Percentiles rank a stretch among this genome's conserved stretches.
Evolutionary conservation across 306 rosid species (phyloP).

Genomic region (Pterocarpus santalinus): DNA sequence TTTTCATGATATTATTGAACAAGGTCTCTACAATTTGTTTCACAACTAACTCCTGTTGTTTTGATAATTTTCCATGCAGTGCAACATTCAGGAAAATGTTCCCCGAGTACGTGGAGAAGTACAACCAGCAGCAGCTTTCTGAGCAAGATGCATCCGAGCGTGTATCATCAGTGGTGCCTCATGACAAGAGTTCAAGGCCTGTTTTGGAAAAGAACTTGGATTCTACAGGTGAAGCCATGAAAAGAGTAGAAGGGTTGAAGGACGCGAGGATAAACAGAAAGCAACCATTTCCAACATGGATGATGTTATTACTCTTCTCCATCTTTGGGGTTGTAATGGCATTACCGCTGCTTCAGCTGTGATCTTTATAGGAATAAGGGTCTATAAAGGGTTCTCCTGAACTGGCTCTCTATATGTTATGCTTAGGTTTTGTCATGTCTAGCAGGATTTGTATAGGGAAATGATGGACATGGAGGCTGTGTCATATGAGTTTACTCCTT

Average conservation of each 20-base stretch:
- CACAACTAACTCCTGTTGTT: conserved; percentile 28
- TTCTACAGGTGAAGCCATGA: conserved; percentile 56
- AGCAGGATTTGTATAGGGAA: conserved; percentile 65
- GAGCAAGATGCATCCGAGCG: conserved; percentile 66
- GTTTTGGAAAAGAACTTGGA: conserved; percentile 54
- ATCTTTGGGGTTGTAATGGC: conserved; percentile 95
- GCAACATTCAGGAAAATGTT: conserved; percentile 87
- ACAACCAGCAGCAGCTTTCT: conserved; percentile 69
- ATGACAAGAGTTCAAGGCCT: conserved; percentile 55
- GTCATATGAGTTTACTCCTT: conserved; percentile 56
- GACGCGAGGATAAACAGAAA: conserved; percentile 58
- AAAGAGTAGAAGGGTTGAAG: conserved; percentile 56
- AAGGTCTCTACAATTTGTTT: conserved; percentile 30
- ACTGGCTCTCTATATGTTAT: conserved; percentile 54
- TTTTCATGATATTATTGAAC: conserved; percentile 18
- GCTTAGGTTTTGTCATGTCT: conserved; percentile 57
- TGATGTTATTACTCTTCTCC: conserved; percentile 88
- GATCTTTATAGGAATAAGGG: conserved; percentile 45
- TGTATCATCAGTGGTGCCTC: conserved; percentile 49
- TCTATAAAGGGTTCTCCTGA: conserved; percentile 44
- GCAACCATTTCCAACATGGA: conserved; percentile 87
- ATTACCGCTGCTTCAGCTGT: conserved; percentile 92
- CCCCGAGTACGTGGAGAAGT: conserved; percentile 92
- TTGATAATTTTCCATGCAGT: conserved; percentile 55
- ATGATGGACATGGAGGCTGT: conserved; percentile 55